Evolutionary conservation across 768 basidiomycete genomes (phyloP), one percentile per base, ranked within the genome.

Genomic region (Trametes punicea): DNA sequence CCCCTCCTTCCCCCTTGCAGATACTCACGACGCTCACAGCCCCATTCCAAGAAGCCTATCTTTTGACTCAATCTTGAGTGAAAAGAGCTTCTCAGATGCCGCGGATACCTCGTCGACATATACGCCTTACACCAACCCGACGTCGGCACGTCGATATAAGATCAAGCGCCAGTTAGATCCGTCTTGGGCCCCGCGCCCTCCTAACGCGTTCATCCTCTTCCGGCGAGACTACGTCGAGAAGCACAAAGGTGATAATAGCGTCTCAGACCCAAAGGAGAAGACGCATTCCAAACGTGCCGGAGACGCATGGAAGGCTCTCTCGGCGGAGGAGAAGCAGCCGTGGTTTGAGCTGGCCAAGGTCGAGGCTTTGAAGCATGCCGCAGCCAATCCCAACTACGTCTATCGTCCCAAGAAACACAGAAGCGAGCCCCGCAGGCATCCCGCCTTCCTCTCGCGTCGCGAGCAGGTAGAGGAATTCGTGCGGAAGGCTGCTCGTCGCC

Each of bases 211-310:
- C 70, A 85, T 88, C 68, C 79, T 88, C 49, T 88, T 87, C 71
- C 83, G 86, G 29, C 84, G 85, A 64, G 79, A 85, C 59, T 88
- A 79, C 78, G 61, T 77, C 69, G 63, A 72, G 72, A 56, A 75
- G 81, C 65, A 67, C 69, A 70, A 74, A 39, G 74, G 75, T 4
- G 69, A 73, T 29, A 21, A 39, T 9, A 65, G 64, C 25, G 15
- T 56, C 26, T 62, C 61, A 25, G 31, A 54, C 13, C 65, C 60
- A 15, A 47, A 59, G 23, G 79, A 80, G 56, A 81, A 82, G 67
- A 77, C 81, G 1, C 77, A 93, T 34, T 90, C 87, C n/a, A 86
- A 87, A 62, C 79, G 87, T 44, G 90, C 90, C 0, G 85, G 81
- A 0, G 84, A 85, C 48, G 84, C 87, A 27, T 94, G 92, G 92